These are phyloP conservation scores for Phlegmacium glaucopus DNA, from an alignment of 768 basidiomycete genomes.

Conservation along the genomic window DNA sequence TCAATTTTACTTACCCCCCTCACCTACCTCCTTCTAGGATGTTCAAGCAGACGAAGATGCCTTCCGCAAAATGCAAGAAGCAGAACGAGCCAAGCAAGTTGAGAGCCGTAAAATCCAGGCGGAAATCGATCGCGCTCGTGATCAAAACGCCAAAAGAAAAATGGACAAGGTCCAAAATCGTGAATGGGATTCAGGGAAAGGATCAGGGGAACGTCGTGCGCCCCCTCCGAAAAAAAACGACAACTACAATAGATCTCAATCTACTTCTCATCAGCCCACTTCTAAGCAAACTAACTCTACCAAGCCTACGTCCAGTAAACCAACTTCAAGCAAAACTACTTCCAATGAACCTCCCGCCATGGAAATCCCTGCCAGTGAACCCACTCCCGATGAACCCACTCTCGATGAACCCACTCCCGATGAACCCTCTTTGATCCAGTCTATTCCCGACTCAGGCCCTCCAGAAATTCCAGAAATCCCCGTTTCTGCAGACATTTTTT, in stretches of 20 bases:
- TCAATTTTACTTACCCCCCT: slow-evolving; percentile 4
- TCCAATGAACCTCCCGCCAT: too few species aligned
- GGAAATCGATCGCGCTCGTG: slow-evolving; percentile 63
- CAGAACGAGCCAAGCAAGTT: slow-evolving; percentile 55
- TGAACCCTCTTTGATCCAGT: too few species aligned
- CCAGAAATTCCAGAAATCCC: too few species aligned
- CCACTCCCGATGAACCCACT: too few species aligned
- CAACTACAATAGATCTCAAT: slow-evolving; percentile 1
- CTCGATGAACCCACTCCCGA: too few species aligned
- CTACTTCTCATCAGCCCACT: background rate
- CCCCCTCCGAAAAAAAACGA: background rate
- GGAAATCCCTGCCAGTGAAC: too few species aligned
- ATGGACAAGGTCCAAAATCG: slow-evolving; percentile 75
- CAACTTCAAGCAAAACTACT: too few species aligned
- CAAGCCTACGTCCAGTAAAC: too few species aligned
- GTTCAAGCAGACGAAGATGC: slow-evolving; percentile 81
- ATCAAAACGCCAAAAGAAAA: slow-evolving; percentile 77
- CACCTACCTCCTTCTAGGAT: slow-evolving; percentile 43
- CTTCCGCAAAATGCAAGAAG: slow-evolving; percentile 66
- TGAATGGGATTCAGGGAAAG: slow-evolving; percentile 85
- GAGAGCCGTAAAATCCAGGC: slow-evolving; percentile 66
- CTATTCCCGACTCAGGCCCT: too few species aligned
- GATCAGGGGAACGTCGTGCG: slow-evolving; percentile 13
- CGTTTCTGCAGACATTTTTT: too few species aligned
- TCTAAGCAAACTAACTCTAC: too few species aligned